Evolutionary conservation across 768 basidiomycete genomes (phyloP), one percentile per base, ranked within the genome.

Genomic region (Mycena epipterygia): DNA sequence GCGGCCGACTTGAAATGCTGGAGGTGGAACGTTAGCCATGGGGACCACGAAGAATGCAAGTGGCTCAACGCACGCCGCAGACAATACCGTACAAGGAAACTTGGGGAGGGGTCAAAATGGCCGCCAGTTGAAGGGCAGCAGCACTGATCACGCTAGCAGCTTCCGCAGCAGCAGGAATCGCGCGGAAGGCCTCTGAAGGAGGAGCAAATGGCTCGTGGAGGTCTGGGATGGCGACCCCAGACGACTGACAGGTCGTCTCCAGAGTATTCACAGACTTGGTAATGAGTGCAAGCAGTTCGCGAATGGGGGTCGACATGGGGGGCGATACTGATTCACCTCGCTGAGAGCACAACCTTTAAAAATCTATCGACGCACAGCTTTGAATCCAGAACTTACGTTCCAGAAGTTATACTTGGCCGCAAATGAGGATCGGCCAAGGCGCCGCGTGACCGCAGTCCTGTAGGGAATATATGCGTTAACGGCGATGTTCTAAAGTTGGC

Each of bases 81-180:
- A 75, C 74, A 14, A 79, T 51, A 11, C 70, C 73, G 46, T 73
- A 80, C 30, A 80, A 41, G 5, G 77, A 64, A 33, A 77, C 68
- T 3, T 76, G 74, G 0, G 81, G 80, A 8, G 78, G 78, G 2
- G 76, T 64, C 2, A 80, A 51, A 14, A 78, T 74, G 5, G 79
- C 78, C 12, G 74, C 76, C 1, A 82, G 70, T 56, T 82, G 81
- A 5, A 79, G 55, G 2, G 78, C 79, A 9, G 81, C 81, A 1
- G 81, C 79, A 30, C 74, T 74, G 39, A 79, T 79, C n/a, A 77
- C 66, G 39, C 68, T 76, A 13, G 79, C 76, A 13, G 79, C 79
- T 49, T 81, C 79, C 2, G 76, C 75, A 2, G 76, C 79, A 2
- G 32, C 72, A 3, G 75, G 69, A 44, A 73, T 67, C 13, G 68